Evolutionary conservation across 2,329 filamentous ascomycete species (phyloP), one percentile per base, ranked within the genome.

Genomic region (Sphaerulina vaccinii): DNA sequence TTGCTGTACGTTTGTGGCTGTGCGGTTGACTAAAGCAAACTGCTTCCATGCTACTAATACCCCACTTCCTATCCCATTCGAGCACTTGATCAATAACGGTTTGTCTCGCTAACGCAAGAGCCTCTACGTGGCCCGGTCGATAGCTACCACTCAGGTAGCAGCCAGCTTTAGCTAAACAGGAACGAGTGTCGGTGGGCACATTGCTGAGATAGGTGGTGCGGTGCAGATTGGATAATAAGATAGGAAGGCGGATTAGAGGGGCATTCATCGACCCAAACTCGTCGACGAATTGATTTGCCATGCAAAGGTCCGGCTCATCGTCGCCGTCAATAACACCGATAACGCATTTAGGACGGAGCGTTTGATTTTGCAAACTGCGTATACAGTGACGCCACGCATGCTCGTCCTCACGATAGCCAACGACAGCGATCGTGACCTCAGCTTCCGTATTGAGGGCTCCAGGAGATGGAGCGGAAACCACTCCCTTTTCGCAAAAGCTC

Each of bases 371-470:
- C 11, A 49, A 15, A 36, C 37, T 49, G 11, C 37, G 36, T 13
- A 49, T 23, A 24, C 46, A 49, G 7, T 49, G 36, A n/a, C 46
- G 46, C 46, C 46, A 49, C 9, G 46, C 46, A 33, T 42, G 46
- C 37, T 49, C 46, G 10, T 49, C 46, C 16, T 49, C 46, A 13
- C 46, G 46, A 24, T 49, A 49, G 36, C 46, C 46, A 15, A 49
- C 46, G 6, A 49, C 46, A 41, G 46, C 46, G 13, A 49, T 42
- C 11, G 46, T 27, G 6, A 49, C 46, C 24, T 49, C 37, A n/a
- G 35, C 38, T 5, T 35, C 46, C 7, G 36, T 21, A 21, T 49
- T 32, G 27, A 48, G 19, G 18, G 33, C 18, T 11, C 3, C 19
- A 6, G 42, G 7, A 13, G 42, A 35, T 13, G 2, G n/a, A 19